Conservation (phyloP, 1,284 basidiomycete genomes). For the Coniferiporia weirii region DNA sequence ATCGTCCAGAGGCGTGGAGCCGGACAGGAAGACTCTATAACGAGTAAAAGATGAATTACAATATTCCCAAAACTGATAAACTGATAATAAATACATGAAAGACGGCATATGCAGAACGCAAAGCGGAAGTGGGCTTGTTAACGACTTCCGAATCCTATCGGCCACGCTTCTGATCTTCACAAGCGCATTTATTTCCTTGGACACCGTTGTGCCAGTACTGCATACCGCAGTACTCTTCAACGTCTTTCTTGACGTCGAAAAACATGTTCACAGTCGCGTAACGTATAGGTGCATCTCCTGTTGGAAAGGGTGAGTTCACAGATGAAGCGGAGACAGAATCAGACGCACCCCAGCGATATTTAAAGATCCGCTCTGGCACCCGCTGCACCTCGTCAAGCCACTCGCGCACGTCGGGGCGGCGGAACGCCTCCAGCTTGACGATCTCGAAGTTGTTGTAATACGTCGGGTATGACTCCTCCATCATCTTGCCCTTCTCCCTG, state of each 20-base stretch:
- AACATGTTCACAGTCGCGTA: constrained; percentile 2
- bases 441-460: constrained; percentile 9
- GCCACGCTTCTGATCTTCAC: not conserved
- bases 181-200: not conserved
- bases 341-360: constrained; percentile 14
- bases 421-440: not conserved
- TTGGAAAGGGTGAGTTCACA: not conserved
- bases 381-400: constrained; percentile 9
- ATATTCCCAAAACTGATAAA: too few relatives aligned
- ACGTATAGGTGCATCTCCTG: constrained; percentile 2
- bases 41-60: too few relatives aligned
- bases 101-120: too few relatives aligned
- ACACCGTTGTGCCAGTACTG: constrained; percentile 5
- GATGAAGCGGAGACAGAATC: not conserved
- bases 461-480: not conserved
- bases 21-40: too few relatives aligned
- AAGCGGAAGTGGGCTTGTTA: too few relatives aligned
- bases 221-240: constrained; percentile 8
- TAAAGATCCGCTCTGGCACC: constrained; percentile 12
- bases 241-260: constrained; percentile 1
- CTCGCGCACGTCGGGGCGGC: constrained; percentile 8
- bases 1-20: too few relatives aligned
- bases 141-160: too few relatives aligned
- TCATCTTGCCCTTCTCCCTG: not conserved
- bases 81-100: too few relatives aligned